These are phyloP conservation scores for Zygosaccharomyces gambellarensis DNA, from an alignment of 805 yeast genomes.

Conservation along the genomic window DNA sequence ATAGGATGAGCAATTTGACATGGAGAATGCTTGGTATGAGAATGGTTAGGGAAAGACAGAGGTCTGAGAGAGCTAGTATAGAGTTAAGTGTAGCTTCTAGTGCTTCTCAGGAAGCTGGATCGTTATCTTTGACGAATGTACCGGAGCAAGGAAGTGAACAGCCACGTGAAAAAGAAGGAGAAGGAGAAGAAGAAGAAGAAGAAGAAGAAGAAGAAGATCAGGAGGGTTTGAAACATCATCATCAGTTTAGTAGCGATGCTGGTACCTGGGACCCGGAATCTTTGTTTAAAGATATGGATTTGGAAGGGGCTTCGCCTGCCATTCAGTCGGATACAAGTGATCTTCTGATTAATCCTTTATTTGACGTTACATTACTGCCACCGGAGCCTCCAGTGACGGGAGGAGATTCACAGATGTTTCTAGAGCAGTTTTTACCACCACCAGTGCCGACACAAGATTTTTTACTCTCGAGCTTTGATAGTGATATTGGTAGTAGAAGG, in stretches of 20 bases:
- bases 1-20: conserved; percentile 76
- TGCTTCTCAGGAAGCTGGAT: conserved; percentile 3
- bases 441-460: neutral
- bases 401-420: neutral
- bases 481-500: neutral
- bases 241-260: neutral
- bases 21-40: conserved; percentile 78
- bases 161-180: neutral
- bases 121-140: neutral
- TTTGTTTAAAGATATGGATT: neutral
- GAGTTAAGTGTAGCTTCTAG: neutral
- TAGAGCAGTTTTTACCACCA: neutral
- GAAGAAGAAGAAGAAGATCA: neutral
- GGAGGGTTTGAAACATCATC: neutral
- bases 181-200: neutral
- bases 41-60: conserved; percentile 17
- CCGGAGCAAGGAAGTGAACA: neutral
- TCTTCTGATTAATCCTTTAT: neutral
- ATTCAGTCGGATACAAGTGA: conserved; percentile 1
- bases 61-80: neutral
- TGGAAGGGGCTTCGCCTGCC: neutral
- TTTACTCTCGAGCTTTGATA: neutral
- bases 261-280: neutral
- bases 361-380: neutral
- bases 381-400: neutral